Evolutionary conservation across 2,329 filamentous ascomycete species (phyloP), one percentile per base, ranked within the genome.

Genomic region (Phialocephala sp.): DNA sequence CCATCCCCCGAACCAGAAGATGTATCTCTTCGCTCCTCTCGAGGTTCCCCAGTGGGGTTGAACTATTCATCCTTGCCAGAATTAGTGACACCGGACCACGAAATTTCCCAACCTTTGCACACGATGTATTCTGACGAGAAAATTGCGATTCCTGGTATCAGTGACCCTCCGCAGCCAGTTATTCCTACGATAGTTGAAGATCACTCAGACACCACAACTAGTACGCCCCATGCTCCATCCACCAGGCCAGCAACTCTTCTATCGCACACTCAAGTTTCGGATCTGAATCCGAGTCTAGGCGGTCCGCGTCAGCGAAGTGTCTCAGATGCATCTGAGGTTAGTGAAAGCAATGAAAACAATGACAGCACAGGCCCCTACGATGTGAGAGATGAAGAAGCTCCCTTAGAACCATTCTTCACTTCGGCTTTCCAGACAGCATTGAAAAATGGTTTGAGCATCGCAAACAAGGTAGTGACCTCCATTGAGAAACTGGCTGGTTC

Each of bases 341-440:
- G 63, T 56, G 43, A 63, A 32, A 59, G 47, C 35, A 60, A 56
- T 60, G 59, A 67, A 27, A 45, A 5, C 39, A 64, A 56, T 60
- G 50, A 63, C 52, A 55, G 8, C 62, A 62, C 52, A 43, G 12
- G 20, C 27, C 58, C 65, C 15, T 67, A 69, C 47, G 65, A 67
- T 64, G 67, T 69, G 52, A 55, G 58, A 57, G 59, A 59, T 60
- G 67, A 69, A 56, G 63, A 69, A 64, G 60, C 63, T 52, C 67
- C 67, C 18, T 32, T 66, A 37, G 67, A 66, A 37, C 65, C 65
- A 9, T 69, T 69, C 57, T 69, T 67, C 58, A 64, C 67, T 18
- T 20, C 62, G 1, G 14, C 27, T 62, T 69, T 69, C 32, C 67
- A 69, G 32, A 60, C 65, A 27, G 55, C 63, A 14, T 37, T 69